Evolutionary conservation across 2,329 filamentous ascomycete genomes (phyloP), one percentile per base, ranked within the genome.

Genomic region (Ceratocystis cacaofunesta): DNA sequence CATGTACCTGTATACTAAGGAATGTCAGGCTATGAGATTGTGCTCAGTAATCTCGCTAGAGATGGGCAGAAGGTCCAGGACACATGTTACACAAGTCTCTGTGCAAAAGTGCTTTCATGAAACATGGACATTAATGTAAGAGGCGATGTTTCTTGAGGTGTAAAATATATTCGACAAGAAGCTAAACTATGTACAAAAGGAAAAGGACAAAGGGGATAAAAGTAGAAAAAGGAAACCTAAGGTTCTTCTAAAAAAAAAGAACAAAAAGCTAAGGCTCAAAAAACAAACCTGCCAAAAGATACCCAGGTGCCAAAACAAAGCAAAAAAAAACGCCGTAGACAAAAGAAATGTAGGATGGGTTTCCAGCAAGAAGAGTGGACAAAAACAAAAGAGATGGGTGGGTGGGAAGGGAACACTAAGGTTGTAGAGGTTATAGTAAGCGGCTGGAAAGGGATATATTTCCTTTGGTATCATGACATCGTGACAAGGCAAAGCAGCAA

Each of bases 391-490:
- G 52, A 64, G 43, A 22, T 4, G 57, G 25, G 25, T 19, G 32
- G 25, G 57, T 15, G 28, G 41, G 19, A 48, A 30, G 25, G 32
- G 28, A 22, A n/a, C 6, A 43, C 5, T 8, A 30, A 10, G 63
- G 36, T 3, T 5, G 10, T 41, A 22, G 25, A 58, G 30, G 36
- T 19, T 60, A 10, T 36, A 8, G 17, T 32, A n/a, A 12, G 19
- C 19, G n/a, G 64, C 8, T 19, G 46, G 30, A 60, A 65, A 60
- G 44, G 10, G 30, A 46, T 46, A 15, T 60, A 28, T 44, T 44
- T 61, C 62, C 57, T 68, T 63, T 65, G 62, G 32, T 61, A 64
- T 66, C 65, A 32, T 66, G 63, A 64, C 65, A 62, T 66, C 65
- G 41, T 64, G 64, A 67, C 61, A 61, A 28, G 61, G 25, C 30